phyloP scores from a whole-genome alignment of 2,329 filamentous ascomycete species.

The Fusarium vanettenii region DNA sequence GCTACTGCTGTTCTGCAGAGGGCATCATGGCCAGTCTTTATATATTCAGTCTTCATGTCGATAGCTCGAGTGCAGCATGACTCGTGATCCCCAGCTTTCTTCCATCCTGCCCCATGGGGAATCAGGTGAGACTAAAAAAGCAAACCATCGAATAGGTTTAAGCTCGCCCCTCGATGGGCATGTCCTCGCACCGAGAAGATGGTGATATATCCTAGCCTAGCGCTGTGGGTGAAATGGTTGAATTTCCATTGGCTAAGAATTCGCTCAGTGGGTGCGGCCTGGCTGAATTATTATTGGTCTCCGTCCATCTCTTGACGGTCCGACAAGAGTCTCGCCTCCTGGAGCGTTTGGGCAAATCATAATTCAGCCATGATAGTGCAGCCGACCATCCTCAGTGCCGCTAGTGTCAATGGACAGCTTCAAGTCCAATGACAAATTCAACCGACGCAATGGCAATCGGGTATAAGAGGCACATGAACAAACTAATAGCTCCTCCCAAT shows the following conservation, averaged over 20 bases:
- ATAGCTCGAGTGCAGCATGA: background rate
- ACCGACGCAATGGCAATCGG: background rate
- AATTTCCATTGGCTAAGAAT: background rate
- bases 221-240: background rate
- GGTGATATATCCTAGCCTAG: background rate
- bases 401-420: background rate
- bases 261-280: background rate
- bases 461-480: background rate
- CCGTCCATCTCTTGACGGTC: background rate
- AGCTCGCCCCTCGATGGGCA: background rate
- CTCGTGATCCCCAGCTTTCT: background rate
- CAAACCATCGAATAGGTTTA: background rate
- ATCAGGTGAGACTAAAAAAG: background rate
- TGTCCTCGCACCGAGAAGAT: background rate
- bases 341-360: slow-evolving; percentile 8
- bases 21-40: background rate
- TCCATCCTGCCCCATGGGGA: background rate
- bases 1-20: background rate
- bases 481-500: background rate
- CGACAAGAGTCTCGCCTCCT: background rate
- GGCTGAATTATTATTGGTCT: background rate
- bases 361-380: slow-evolving; percentile 21
- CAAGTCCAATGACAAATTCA: background rate
- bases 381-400: background rate
- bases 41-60: background rate